A percentile compares a stretch with the other conserved stretches of the same genome.
Evolutionary conservation across 2,329 filamentous ascomycete genomes (phyloP).

Genomic region (Xylariomycetidae sp.): DNA sequence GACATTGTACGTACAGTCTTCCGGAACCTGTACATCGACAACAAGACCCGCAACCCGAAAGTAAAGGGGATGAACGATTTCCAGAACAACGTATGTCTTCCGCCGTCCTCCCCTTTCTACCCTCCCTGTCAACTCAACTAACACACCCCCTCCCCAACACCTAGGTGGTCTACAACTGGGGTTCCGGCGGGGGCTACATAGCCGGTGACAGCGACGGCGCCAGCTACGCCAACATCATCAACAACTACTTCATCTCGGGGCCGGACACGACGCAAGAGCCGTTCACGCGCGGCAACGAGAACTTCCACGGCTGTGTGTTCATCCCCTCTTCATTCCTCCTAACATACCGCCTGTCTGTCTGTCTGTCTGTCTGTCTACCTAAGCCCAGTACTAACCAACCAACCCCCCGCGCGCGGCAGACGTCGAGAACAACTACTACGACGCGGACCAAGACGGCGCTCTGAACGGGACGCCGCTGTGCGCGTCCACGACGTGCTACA

Average conservation of each 20-base stretch:
- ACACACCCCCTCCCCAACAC: too few relatives aligned
- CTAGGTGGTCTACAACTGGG: conserved; percentile 50
- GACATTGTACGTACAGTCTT: too few relatives aligned
- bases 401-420: conserved; percentile 20
- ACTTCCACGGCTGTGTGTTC: conserved; percentile 42
- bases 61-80: conserved; percentile 53
- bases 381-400: not conserved
- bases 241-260: conserved; percentile 52
- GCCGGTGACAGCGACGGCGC: conserved; percentile 41
- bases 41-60: conserved; percentile 51
- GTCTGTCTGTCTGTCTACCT: not conserved
- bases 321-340: not conserved
- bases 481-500: conserved; percentile 37
- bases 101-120: too few relatives aligned
- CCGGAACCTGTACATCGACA: conserved; percentile 50
- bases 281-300: conserved; percentile 49
- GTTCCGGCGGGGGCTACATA: conserved; percentile 47
- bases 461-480: conserved; percentile 42
- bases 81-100: conserved; percentile 30
- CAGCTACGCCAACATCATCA: conserved; percentile 46
- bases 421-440: conserved; percentile 46
- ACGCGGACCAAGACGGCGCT: conserved; percentile 41
- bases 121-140: too few relatives aligned
- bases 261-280: conserved; percentile 42
- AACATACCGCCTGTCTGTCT: too few relatives aligned